Evolutionary conservation across 768 basidiomycete species (phyloP).

Genomic region (Panellus pusillus): DNA sequence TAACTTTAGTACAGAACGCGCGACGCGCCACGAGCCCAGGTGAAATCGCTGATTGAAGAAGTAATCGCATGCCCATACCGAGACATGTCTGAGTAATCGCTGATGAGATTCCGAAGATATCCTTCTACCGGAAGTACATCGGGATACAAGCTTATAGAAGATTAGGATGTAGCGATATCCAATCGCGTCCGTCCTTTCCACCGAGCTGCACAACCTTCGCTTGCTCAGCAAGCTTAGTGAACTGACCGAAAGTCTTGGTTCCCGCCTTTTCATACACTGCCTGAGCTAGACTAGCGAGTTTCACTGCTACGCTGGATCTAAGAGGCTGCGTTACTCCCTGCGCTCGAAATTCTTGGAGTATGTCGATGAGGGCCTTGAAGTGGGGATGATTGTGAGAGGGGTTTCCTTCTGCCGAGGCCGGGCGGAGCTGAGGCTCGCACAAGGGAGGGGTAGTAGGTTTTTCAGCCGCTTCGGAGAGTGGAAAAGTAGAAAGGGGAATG

Average conservation of each 20-base stretch:
- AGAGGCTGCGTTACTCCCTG: slow-evolving; percentile 6
- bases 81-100: too few species aligned
- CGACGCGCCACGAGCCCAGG: background rate
- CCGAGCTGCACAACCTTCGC: slow-evolving; percentile 32
- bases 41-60: background rate
- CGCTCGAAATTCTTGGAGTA: slow-evolving; percentile 4
- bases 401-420: background rate
- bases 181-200: slow-evolving; percentile 28
- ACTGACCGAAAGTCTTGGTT: slow-evolving; percentile 32
- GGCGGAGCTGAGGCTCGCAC: too few species aligned
- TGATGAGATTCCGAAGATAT: background rate
- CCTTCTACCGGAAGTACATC: too few species aligned
- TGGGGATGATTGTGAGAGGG: slow-evolving; percentile 1
- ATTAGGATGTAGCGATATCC: slow-evolving; percentile 16
- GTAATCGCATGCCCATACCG: background rate
- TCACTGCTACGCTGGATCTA: slow-evolving; percentile 5
- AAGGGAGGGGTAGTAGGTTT: too few species aligned
- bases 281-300: slow-evolving; percentile 10
- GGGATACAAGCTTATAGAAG: background rate
- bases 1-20: slow-evolving; percentile 2
- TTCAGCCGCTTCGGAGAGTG: too few species aligned
- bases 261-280: slow-evolving; percentile 32
- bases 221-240: slow-evolving; percentile 30
- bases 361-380: slow-evolving; percentile 37
- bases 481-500: too few species aligned